Base-by-base conservation (phyloP, 495 filamentous ascomycete species). In the Xylaria bambusicola region DNA sequence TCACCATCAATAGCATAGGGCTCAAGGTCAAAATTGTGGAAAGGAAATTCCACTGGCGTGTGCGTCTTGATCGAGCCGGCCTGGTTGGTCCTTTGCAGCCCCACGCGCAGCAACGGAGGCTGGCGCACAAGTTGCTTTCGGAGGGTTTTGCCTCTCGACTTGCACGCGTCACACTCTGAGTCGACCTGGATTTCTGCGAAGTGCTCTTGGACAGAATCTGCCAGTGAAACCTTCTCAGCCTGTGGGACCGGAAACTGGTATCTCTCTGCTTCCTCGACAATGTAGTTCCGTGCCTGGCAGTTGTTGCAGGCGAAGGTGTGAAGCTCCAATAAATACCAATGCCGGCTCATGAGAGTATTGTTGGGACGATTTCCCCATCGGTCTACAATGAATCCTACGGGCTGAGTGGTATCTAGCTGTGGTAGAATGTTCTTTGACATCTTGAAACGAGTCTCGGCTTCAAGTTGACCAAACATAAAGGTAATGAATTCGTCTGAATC, bases 401-500 rank as follows among this genome's bases (percentile, higher is more conserved):
- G 44, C 63, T 58, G 23, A 58, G 41, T 52, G 45, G 58, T 76
- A 60, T 60, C 26, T 67, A 69, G 47, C 46, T 50, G 17, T 12
- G 54, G 54, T 35, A 52, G 15, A 41, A 6, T 4, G 26, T 45
- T 36, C 12, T 17, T 27, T 15, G 17, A 41, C 8, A 17, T 2
- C 6, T 24, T 60, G 10, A 67, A 53, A 42, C 75, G 69, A 3
- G 78, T 80, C 52, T 81, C 78, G 46, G 68, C 67, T 51, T 72
- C 64, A 10, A 81, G 66, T 38, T 73, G 68, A 13, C 65, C 62
- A 56, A 74, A 68, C 33, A 81, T 36, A 58, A 80, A 80, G 9
- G 47, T 61, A 36, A 69, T 70, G 48, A 77, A 71, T 44, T 81
- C 78, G 20, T 75, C 67, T 6, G 70, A 66, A 45, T 81, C 78